phyloP scores from a whole-genome alignment of 345 rosid genomes.

The Firmiana major region DNA sequence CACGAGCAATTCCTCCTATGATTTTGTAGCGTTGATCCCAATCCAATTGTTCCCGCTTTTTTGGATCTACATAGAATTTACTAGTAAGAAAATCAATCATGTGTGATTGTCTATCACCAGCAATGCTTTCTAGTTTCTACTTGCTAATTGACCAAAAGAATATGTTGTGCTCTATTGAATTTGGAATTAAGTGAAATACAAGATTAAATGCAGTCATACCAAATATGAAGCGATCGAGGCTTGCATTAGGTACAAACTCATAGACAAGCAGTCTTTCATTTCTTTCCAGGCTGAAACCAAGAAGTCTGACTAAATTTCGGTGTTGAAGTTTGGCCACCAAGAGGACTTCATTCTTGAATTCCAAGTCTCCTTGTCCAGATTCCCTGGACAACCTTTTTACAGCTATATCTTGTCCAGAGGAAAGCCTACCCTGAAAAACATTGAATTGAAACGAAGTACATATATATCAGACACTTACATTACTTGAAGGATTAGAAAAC shows the following conservation, averaged over 20 bases:
- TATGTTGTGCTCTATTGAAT: not conserved
- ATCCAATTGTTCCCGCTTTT: not conserved
- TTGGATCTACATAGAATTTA: not conserved
- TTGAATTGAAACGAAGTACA: not conserved
- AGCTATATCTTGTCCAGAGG: not conserved
- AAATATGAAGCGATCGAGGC: slow-evolving; percentile 6
- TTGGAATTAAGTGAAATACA: not conserved
- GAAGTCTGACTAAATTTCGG: slow-evolving; percentile 6
- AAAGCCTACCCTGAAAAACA: slow-evolving; percentile 3
- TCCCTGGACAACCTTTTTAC: slow-evolving; percentile 6
- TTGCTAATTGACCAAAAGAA: not conserved
- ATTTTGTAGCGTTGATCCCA: slow-evolving; percentile 22
- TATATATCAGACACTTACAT: not conserved
- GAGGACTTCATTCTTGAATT: slow-evolving; percentile 14
- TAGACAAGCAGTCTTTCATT: slow-evolving; percentile 4
- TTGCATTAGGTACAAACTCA: slow-evolving; percentile 3
- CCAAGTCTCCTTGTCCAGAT: not conserved
- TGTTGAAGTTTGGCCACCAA: slow-evolving; percentile 14
- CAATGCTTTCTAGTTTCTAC: not conserved
- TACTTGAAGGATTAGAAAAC: not conserved
- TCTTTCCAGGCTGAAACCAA: not conserved
- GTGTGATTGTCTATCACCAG: not conserved
- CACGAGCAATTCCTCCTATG: slow-evolving; percentile 27
- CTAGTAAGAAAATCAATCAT: not conserved
- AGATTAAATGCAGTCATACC: not conserved